Base-by-base conservation (phyloP, 2,329 filamentous ascomycete species). In the Orbilia oligospora region DNA sequence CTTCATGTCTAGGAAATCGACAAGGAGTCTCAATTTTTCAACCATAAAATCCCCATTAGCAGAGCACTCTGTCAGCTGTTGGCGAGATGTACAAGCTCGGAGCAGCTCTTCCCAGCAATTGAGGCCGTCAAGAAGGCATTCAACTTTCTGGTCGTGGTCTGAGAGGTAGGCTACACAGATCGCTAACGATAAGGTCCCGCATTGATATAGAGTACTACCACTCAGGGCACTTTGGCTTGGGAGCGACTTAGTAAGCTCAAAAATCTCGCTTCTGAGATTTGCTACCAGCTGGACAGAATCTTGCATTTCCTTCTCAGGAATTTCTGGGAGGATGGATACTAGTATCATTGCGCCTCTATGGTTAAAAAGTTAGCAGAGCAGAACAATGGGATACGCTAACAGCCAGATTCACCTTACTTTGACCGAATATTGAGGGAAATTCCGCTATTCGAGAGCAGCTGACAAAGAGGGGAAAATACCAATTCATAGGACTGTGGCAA, bases 1-100 rank as follows among this genome's bases (percentile, higher is more conserved):
- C 38, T 81, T 82, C 80, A 82, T 81, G 56, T 82, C 81, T 18
- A 81, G 78, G 61, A 82, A 82, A 20, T 82, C 81, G 24, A 75
- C 66, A 12, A 82, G 69, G 65, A 82, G 81, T 55, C 80, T 76
- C 24, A 82, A 66, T 64, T 65, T 79, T 20, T 46, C 80, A 49
- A 75, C 80, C 80, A 61, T 82, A 70, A 48, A 82, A 53, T 69
- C 79, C 22, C 41, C 61, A 55, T 68, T 77, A 30, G 67, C 67
- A 27, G 67, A 66, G 46, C 67, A 71, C 16, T 77, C 73, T 2
- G 36, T 27, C 1, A 77, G 44, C 44, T 66, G 61, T 18, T 63
- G 30, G 33, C 27, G 51, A 16, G 73, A 77, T 9, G 61, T 20
- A 16, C 73, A 77, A 6, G 63, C 56, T 24, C 55, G 67, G 41